Percentiles rank a stretch among this genome's conserved stretches.
Conservation (phyloP, 1,284 basidiomycete species). For the Tetrapyrgos nigripes region DNA sequence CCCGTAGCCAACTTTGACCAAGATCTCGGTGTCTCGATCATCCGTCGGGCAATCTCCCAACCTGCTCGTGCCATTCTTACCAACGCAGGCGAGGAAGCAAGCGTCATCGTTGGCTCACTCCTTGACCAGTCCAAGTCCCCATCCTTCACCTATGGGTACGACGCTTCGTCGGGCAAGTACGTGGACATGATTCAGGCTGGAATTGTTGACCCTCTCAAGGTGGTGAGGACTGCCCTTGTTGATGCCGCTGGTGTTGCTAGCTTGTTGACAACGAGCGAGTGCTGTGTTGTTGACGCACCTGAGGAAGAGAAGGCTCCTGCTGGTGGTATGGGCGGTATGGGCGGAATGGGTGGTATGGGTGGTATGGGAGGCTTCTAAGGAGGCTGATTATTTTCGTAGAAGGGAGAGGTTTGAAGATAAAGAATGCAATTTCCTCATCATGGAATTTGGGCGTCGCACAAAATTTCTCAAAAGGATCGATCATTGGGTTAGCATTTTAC, state of each 20-base stretch:
- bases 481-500: too few species aligned
- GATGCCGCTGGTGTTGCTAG: conserved; percentile 90
- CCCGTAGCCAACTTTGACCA: conserved; percentile 96
- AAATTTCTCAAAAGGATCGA: too few species aligned
- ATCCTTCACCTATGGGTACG: conserved; percentile 90
- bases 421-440: too few species aligned
- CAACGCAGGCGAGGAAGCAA: conserved; percentile 96
- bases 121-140: conserved; percentile 68
- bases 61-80: conserved; percentile 90
- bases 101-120: conserved; percentile 91
- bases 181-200: conserved; percentile 94
- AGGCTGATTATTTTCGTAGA: too few species aligned
- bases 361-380: conserved; percentile 52
- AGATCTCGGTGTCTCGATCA: conserved; percentile 94
- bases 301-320: conserved; percentile 78
- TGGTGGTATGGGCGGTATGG: conserved; percentile 67
- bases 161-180: conserved; percentile 91
- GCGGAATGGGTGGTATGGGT: conserved; percentile 71
- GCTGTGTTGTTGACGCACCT: conserved; percentile 89
- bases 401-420: too few species aligned
- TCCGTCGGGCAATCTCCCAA: conserved; percentile 85
- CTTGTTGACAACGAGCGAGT: conserved; percentile 93
- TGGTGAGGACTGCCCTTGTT: conserved; percentile 89
- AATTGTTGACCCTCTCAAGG: conserved; percentile 95
- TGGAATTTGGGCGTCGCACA: too few species aligned